These are phyloP conservation scores for Silene conica DNA, from an alignment of 148 eudicot species.

Conservation along the genomic window DNA sequence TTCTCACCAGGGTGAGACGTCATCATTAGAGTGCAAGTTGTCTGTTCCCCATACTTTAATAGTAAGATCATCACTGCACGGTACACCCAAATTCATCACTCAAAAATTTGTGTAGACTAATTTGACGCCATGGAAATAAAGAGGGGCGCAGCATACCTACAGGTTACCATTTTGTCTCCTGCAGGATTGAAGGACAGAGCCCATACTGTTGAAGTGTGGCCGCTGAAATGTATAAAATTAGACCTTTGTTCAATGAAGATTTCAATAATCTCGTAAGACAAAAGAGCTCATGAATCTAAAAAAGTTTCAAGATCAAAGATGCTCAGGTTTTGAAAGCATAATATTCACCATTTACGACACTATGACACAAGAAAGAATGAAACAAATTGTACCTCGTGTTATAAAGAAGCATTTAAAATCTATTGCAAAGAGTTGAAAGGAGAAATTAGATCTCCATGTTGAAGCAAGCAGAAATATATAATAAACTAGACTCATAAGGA, in stretches of 20 bases:
- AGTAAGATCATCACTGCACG: slow-evolving; percentile 90
- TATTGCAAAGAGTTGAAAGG: background rate
- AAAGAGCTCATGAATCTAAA: background rate
- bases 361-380: background rate
- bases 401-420: background rate
- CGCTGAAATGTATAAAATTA: slow-evolving; percentile 48
- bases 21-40: slow-evolving; percentile 44
- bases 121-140: background rate
- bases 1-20: slow-evolving; percentile 71
- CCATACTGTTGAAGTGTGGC: slow-evolving; percentile 93
- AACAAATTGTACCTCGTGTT: background rate
- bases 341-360: background rate
- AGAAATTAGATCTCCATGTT: background rate
- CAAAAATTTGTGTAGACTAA: background rate
- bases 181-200: slow-evolving; percentile 66
- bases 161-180: slow-evolving; percentile 92
- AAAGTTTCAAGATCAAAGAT: background rate
- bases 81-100: slow-evolving; percentile 7
- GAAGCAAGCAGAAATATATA: background rate
- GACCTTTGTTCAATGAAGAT: background rate
- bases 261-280: background rate
- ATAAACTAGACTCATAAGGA: background rate
- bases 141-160: slow-evolving; percentile 52
- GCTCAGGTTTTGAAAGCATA: background rate
- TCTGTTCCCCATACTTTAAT: slow-evolving; percentile 83